Evolutionary conservation across 1,284 basidiomycete species (phyloP).

Genomic region (Schizophyllum amplum): DNA sequence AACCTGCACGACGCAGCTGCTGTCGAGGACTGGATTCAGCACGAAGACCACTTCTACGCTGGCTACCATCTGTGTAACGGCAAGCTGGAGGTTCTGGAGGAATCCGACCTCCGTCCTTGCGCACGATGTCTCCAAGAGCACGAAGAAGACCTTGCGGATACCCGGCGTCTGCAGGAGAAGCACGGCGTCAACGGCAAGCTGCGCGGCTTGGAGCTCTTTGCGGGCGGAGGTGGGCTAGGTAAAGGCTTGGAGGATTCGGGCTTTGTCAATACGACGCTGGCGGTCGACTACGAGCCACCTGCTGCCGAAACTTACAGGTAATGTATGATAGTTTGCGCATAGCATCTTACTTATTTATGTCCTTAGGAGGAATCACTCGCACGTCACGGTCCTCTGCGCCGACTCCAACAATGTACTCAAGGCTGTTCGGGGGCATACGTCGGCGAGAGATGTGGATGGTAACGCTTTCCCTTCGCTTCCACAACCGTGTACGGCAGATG

Average conservation of each 20-base stretch:
- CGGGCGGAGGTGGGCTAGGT: conserved; percentile 10
- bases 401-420: conserved; percentile 7
- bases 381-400: neutral
- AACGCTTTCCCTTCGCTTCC: conserved; percentile 5
- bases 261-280: conserved; percentile 4
- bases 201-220: neutral
- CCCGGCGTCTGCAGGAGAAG: neutral
- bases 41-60: neutral
- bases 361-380: conserved; percentile 8
- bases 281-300: conserved; percentile 3
- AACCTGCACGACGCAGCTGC: neutral
- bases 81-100: neutral
- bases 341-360: neutral
- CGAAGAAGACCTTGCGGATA: neutral
- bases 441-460: conserved; percentile 1
- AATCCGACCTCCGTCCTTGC: neutral
- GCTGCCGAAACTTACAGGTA: conserved; percentile 9
- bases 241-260: conserved; percentile 4
- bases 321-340: neutral
- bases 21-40: neutral
- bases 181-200: neutral
- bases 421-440: neutral
- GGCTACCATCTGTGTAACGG: neutral
- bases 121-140: neutral
- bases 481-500: neutral